Conservation (phyloP, 2,329 filamentous ascomycete genomes). For the Alternaria longipes region DNA sequence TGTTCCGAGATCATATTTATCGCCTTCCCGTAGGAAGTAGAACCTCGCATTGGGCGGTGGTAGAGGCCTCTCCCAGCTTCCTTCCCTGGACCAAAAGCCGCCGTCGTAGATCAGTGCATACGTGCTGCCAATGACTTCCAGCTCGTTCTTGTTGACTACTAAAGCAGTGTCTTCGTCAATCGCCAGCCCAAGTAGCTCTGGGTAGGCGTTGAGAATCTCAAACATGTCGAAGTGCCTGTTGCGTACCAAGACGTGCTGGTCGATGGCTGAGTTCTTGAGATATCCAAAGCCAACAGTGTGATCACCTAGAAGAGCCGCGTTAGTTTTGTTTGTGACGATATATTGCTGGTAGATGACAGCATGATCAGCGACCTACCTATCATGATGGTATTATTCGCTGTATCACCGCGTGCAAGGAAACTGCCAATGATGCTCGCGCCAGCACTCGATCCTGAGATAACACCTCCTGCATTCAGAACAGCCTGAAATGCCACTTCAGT, state of each 20-base stretch:
- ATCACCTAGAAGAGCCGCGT: not conserved
- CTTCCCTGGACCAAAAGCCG: conserved; percentile 38
- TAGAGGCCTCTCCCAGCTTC: conserved; percentile 27
- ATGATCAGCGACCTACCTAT: conserved; percentile 25
- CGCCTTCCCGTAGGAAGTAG: conserved; percentile 34
- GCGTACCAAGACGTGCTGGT: conserved; percentile 37
- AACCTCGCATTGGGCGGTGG: conserved; percentile 26
- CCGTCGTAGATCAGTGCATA: conserved; percentile 39
- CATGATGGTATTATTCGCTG: conserved; percentile 33
- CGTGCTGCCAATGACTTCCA: conserved; percentile 38
- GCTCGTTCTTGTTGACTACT: conserved; percentile 32
- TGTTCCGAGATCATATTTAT: conserved; percentile 30
- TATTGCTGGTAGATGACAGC: not conserved
- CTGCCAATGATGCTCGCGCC: conserved; percentile 36
- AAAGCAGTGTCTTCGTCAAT: conserved; percentile 41
- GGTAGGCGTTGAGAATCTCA: conserved; percentile 31
- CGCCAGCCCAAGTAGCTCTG: conserved; percentile 31
- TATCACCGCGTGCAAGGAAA: conserved; percentile 36
- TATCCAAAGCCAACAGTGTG: conserved; percentile 36
- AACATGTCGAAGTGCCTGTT: conserved; percentile 42
- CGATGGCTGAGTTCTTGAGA: conserved; percentile 37
- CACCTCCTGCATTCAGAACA: conserved; percentile 32
- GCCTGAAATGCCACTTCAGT: conserved; percentile 31
- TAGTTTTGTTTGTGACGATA: not conserved
- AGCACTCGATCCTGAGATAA: conserved; percentile 34